Evolutionary conservation across 192 early-diverging fungal genomes (phyloP).

Genomic region (Backusella circina): DNA sequence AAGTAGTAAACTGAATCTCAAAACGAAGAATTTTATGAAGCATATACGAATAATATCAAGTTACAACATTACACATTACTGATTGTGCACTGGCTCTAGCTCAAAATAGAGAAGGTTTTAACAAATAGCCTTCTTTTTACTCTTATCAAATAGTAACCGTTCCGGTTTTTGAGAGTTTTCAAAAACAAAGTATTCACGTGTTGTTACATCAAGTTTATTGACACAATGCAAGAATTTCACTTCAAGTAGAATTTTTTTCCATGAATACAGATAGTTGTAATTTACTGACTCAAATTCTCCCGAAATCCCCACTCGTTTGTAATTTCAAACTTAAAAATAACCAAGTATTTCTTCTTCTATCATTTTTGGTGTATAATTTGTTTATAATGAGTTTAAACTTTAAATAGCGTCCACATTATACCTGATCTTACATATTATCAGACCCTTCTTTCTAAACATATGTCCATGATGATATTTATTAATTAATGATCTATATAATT

Average conservation of each 20-base stretch:
- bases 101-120: background rate
- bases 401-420: background rate
- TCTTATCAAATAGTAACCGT: background rate
- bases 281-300: background rate
- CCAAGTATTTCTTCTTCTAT: background rate
- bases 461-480: no score
- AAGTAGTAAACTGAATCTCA: background rate
- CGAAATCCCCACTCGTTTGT: background rate
- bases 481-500: background rate
- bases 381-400: background rate
- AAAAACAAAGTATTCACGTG: background rate
- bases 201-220: background rate
- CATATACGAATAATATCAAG: background rate
- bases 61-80: background rate
- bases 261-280: background rate
- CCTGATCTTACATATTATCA: background rate
- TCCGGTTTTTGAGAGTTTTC: background rate
- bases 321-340: background rate
- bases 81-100: background rate
- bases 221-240: background rate
- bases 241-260: background rate
- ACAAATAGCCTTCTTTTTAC: no score
- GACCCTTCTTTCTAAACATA: no score
- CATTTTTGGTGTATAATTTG: background rate
- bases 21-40: background rate